Conservation (phyloP, 163 green algal species). For the Volvox carteri region DNA sequence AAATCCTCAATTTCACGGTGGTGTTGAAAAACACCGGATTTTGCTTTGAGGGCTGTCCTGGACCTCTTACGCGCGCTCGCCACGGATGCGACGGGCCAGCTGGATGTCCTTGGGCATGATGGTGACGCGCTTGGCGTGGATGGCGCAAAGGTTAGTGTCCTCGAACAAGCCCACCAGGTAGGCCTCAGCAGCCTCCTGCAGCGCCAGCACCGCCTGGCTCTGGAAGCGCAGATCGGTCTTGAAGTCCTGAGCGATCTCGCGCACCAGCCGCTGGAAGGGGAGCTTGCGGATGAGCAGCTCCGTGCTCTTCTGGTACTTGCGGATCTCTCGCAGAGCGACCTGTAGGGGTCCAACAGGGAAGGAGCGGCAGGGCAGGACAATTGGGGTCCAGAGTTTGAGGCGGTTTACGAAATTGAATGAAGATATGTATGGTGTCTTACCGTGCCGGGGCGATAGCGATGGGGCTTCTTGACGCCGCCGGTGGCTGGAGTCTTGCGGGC, state of each 20-base stretch:
- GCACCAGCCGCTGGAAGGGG: conserved; percentile 97
- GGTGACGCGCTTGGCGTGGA: conserved; percentile 98
- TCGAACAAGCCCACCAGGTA: conserved; percentile 84
- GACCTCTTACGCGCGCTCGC: conserved; percentile 76
- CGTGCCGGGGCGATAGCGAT: conserved; percentile 46
- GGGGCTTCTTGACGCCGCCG: conserved; percentile 88
- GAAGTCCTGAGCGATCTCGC: conserved; percentile 98
- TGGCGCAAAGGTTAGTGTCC: conserved; percentile 89
- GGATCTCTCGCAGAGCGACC: conserved; percentile 88
- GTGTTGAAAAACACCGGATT: conserved; percentile 6
- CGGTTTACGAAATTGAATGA: neutral
- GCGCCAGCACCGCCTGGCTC: conserved; percentile 83
- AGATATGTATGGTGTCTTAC: neutral
- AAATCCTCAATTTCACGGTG: too few relatives aligned
- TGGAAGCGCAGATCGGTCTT: conserved; percentile 96
- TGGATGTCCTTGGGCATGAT: conserved; percentile 99
- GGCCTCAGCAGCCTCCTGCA: conserved; percentile 89
- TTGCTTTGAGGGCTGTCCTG: neutral
- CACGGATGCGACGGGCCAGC: conserved; percentile 92
- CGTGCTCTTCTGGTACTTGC: conserved; percentile 98
- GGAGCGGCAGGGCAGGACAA: too few relatives aligned
- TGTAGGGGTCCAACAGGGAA: too few relatives aligned
- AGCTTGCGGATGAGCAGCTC: conserved; percentile 99
- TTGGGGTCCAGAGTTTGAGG: too few relatives aligned
- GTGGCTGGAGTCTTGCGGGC: conserved; percentile 85